Base-by-base conservation (phyloP, 805 yeast genomes). In the Candida yuanshanica region DNA sequence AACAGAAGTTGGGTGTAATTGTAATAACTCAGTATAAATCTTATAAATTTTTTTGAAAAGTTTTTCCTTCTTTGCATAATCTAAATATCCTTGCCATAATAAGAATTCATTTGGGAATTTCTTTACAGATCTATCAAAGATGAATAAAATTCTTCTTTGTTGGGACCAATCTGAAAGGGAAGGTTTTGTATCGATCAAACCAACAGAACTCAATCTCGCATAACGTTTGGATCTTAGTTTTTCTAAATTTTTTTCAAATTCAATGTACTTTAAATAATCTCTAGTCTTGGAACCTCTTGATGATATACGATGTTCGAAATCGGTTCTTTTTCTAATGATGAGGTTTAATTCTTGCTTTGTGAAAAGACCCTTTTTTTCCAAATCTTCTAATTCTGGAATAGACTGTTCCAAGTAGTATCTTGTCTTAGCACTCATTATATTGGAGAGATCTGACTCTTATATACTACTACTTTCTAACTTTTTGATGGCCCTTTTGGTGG, bases 311-410 rank as follows among this genome's bases (percentile, higher is more conserved):
- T 93, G 96, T 64, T 93, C 99, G 54, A 89, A 93, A 63, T 90
- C 97, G 0, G 97, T 91, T 66, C 99, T 76, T 58, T 89, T 77
- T 65, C 93, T 81, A 88, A 91, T 87, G 40, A 93, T 83, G 68
- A 75, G 72, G 32, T 82, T 79, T 49, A 89, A 79, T 63, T 93
- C 99, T 51, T 75, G 76, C 52, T 84, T 84, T 33, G 79, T 82
- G 61, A 93, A 93, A 5, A 93, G 69, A 4, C 89, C 89, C 55
- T 86, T 83, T 43, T 76, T 76, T 44, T 82, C 79, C 25, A 93
- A 74, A 55, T 91, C 99, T 55, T 90, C 91, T 41, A 93, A 72
- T 63, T 93, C 99, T 0, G 96, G 95, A 56, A 90, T 89, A 5
- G 89, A 76, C 67, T 76, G 79, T 53, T 79, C 83, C 53, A 79